phyloP scores from a whole-genome alignment of 2,329 filamentous ascomycete genomes.

The Cadophora luteo-olivacea region DNA sequence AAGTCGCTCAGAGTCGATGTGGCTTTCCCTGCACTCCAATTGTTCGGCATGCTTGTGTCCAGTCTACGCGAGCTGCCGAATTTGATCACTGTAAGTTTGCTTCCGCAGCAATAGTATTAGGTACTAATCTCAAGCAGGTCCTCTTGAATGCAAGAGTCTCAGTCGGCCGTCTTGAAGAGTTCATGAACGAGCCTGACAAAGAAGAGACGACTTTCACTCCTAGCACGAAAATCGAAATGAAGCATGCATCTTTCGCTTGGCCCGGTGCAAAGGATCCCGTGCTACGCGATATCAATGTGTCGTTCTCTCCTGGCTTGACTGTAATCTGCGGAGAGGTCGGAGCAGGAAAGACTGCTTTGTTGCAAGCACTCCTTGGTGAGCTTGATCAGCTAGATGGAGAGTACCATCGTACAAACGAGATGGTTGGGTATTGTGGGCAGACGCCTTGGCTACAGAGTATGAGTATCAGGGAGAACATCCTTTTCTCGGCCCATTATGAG shows the following conservation, averaged over 20 bases:
- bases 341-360: slow-evolving; percentile 62
- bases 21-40: slow-evolving; percentile 83
- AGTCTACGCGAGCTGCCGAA: slow-evolving; percentile 78
- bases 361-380: slow-evolving; percentile 44
- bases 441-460: slow-evolving; percentile 74
- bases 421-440: slow-evolving; percentile 69
- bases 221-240: slow-evolving; percentile 54
- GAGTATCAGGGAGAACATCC: slow-evolving; percentile 72
- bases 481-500: slow-evolving; percentile 72
- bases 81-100: slow-evolving; percentile 66
- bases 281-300: slow-evolving; percentile 58
- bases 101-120: not conserved
- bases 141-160: slow-evolving; percentile 85
- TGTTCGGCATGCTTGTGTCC: slow-evolving; percentile 78
- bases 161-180: slow-evolving; percentile 80
- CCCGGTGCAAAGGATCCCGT: slow-evolving; percentile 68
- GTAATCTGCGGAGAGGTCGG: slow-evolving; percentile 69
- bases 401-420: slow-evolving; percentile 58
- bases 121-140: slow-evolving; percentile 17
- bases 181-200: slow-evolving; percentile 87
- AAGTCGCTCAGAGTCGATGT: slow-evolving; percentile 77
- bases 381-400: slow-evolving; percentile 38
- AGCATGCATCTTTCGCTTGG: slow-evolving; percentile 78
- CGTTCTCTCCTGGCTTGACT: slow-evolving; percentile 62
- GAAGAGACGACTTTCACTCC: slow-evolving; percentile 49